phyloP scores from a whole-genome alignment of 371 early-diverging fungal species.

The Mucor ambiguus region DNA sequence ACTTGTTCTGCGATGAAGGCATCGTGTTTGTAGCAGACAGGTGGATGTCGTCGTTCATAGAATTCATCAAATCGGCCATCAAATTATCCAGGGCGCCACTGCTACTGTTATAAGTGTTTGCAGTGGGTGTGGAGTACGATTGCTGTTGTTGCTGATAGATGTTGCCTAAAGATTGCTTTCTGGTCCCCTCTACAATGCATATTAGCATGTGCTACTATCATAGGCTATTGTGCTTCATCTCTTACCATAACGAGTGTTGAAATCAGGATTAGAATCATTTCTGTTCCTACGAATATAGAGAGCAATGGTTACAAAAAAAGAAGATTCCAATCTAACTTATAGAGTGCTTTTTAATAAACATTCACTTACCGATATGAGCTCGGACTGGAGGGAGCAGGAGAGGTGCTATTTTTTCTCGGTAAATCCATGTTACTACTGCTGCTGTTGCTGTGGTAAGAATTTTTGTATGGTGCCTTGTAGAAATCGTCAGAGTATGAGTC shows the following conservation, averaged over 20 bases:
- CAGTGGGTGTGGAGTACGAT: conserved; percentile 8
- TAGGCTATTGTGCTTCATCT: background rate
- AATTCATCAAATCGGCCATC: conserved; percentile 63
- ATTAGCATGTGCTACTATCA: background rate
- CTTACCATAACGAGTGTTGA: conserved; percentile 18
- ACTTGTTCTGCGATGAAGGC: conserved; percentile 1
- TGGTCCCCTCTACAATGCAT: conserved; percentile 11
- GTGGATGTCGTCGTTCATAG: conserved; percentile 44
- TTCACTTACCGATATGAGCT: conserved; percentile 31
- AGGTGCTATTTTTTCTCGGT: conserved; percentile 44
- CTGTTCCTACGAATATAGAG: conserved; percentile 6
- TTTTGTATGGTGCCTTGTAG: conserved; percentile 19
- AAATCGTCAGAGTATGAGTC: conserved; percentile 19
- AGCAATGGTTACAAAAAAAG: conserved; percentile 9
- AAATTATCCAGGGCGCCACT: conserved; percentile 52
- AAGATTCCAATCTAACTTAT: background rate
- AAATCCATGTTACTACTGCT: conserved; percentile 16
- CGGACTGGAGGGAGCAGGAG: conserved; percentile 44
- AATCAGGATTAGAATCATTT: conserved; percentile 16
- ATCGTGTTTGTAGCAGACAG: background rate
- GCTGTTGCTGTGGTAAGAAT: conserved; percentile 2
- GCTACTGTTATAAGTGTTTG: conserved; percentile 11
- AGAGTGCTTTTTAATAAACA: background rate
- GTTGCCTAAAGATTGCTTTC: conserved; percentile 29
- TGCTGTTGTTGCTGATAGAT: conserved; percentile 20